These are phyloP conservation scores for Phaeophleospora eucalypticola DNA, from an alignment of 2,329 filamentous ascomycete genomes.

Conservation along the genomic window DNA sequence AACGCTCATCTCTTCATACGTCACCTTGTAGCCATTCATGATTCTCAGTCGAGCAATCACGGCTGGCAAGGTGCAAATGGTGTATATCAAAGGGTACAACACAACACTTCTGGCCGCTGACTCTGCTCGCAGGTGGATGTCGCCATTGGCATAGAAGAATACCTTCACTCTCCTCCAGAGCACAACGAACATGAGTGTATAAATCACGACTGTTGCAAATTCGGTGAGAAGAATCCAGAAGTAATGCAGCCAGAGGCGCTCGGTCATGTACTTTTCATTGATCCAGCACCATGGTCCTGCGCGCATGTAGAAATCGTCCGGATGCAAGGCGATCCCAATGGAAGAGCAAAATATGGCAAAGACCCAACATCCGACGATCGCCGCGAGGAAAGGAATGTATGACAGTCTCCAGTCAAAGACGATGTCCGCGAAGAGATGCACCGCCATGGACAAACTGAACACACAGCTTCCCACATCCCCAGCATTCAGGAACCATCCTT, in stretches of 20 bases:
- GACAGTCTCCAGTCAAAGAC: constrained; percentile 53
- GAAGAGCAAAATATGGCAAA: constrained; percentile 56
- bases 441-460: constrained; percentile 61
- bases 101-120: constrained; percentile 42
- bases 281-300: constrained; percentile 67
- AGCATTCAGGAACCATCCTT: constrained; percentile 63
- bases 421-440: constrained; percentile 62
- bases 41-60: constrained; percentile 59
- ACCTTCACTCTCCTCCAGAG: constrained; percentile 20
- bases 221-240: constrained; percentile 59
- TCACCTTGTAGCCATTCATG: constrained; percentile 44
- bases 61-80: constrained; percentile 63
- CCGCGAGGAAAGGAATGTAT: constrained; percentile 47
- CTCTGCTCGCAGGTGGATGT: constrained; percentile 47
- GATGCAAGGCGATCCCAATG: constrained; percentile 45
- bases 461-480: constrained; percentile 63
- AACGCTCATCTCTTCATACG: constrained; percentile 44
- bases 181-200: constrained; percentile 34
- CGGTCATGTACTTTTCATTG: constrained; percentile 48
- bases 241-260: constrained; percentile 60
- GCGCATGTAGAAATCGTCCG: constrained; percentile 54
- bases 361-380: constrained; percentile 52
- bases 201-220: constrained; percentile 48
- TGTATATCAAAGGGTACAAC: constrained; percentile 64
- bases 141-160: constrained; percentile 18